A percentile compares a stretch with the other conserved stretches of the same genome.
Evolutionary conservation across 2,329 filamentous ascomycete genomes (phyloP).

Genomic region (Colletotrichum sp.): DNA sequence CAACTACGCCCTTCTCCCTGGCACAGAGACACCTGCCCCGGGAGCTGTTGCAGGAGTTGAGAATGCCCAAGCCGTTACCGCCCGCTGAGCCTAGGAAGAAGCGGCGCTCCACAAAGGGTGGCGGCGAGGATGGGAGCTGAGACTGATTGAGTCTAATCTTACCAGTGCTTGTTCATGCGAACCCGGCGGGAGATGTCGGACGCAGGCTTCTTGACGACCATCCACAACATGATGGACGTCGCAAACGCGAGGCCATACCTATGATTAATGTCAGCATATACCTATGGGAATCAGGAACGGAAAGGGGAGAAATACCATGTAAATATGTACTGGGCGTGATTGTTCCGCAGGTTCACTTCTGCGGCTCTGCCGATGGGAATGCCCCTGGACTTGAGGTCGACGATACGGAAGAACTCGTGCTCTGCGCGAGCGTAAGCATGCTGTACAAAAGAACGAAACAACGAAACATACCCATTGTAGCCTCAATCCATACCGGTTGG

Average conservation of each 20-base stretch:
- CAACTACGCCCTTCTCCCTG: conserved; percentile 82
- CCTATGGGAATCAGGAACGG: neutral
- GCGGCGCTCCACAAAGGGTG: conserved; percentile 28
- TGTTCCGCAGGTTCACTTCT: conserved; percentile 93
- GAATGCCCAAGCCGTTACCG: conserved; percentile 60
- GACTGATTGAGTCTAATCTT: conserved; percentile 21
- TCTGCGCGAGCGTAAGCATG: conserved; percentile 50
- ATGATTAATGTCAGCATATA: conserved; percentile 12
- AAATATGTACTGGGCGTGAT: conserved; percentile 98
- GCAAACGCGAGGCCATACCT: conserved; percentile 88
- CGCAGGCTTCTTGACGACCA: conserved; percentile 88
- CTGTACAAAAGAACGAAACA: neutral
- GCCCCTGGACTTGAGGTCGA: conserved; percentile 79
- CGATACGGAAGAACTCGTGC: conserved; percentile 77
- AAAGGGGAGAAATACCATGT: conserved; percentile 72
- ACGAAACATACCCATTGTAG: conserved; percentile 77
- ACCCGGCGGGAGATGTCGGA: conserved; percentile 76
- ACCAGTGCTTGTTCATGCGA: conserved; percentile 79
- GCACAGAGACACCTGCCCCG: conserved; percentile 82
- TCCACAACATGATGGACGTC: conserved; percentile 94
- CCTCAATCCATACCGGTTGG: conserved; percentile 93
- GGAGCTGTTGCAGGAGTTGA: conserved; percentile 82
- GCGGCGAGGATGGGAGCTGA: conserved; percentile 6
- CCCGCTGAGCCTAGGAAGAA: conserved; percentile 56
- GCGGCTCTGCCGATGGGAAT: conserved; percentile 88